Base-by-base conservation (phyloP, 1,139 yeast genomes). In the Schwanniomyces etchellsii region DNA sequence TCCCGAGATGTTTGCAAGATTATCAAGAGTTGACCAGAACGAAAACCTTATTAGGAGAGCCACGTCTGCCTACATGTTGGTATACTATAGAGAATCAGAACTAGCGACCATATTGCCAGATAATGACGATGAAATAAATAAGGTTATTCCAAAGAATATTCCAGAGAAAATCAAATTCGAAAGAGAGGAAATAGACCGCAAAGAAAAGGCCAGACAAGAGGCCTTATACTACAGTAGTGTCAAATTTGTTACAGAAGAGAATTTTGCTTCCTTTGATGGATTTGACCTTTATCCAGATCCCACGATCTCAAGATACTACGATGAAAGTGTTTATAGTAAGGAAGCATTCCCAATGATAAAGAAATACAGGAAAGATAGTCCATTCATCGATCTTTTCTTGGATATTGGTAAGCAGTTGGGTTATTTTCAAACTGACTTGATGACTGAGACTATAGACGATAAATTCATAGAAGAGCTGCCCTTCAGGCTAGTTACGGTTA, bases 41-140 rank as follows among this genome's bases (percentile, higher is more conserved):
- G 81, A 71, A 32, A 78, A 79, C 42, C 61, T 77, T 32, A 57
- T 79, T 13, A 74, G 86, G 44, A 75, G 95, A 32, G 91, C 85
- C 28, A 88, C 96, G 0, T 85, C 94, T 30, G 98, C 98, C 3
- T 91, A 91, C 52, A 91, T 91, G 99, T 73, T 91, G 60, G 98
- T 91, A 3, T 91, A 91, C 52, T 74, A 89, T 40, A 74, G 95
- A 32, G 80, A 83, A 48, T 60, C 72, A 5, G 73, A 72, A 24
- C 57, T 79, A 28, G 66, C 65, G 3, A 70, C 69, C 6, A 69
- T 89, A 13, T 64, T 91, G 36, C 78, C 78, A 5, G 74, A 70
- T 0, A 60, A 66, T 14, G 81, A 77, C 12, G 60, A 57, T 2
- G 42, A 42, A 9, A 47, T 60, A 4, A 77, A 73, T 34, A 40